Conservation (phyloP, 177 flowering plant species). For the Vitis hybrid region DNA sequence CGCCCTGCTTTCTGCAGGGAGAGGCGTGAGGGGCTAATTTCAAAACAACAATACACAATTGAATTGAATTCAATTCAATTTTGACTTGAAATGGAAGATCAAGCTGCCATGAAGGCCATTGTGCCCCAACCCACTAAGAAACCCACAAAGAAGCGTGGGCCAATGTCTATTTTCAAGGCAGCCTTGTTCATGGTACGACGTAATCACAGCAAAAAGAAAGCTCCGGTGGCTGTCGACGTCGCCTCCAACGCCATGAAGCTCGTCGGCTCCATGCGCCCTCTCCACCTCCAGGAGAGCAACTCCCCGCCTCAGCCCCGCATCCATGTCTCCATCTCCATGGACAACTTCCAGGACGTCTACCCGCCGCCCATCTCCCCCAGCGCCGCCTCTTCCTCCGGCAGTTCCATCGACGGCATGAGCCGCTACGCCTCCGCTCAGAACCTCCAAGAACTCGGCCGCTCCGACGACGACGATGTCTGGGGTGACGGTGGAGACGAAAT, state of each 20-base stretch:
- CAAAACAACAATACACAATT: no score
- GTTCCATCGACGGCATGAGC: slow-evolving; percentile 22
- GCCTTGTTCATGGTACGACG: slow-evolving; percentile 41
- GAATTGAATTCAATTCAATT: no score
- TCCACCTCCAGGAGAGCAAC: slow-evolving; percentile 29
- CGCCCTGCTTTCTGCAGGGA: slow-evolving; percentile 21
- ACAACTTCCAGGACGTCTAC: slow-evolving; percentile 17
- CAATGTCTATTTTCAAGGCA: slow-evolving; percentile 28
- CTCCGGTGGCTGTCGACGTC: slow-evolving; percentile 13
- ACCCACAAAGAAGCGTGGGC: slow-evolving; percentile 19
- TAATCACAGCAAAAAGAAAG: slow-evolving; percentile 16
- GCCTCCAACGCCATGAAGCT: slow-evolving; percentile 24
- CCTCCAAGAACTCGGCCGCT: slow-evolving; percentile 36
- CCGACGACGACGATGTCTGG: slow-evolving; percentile 19
- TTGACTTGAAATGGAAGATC: no score
- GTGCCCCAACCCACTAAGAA: neutral
- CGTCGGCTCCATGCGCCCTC: slow-evolving; percentile 51
- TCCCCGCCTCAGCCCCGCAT: slow-evolving; percentile 9
- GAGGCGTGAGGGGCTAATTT: neutral
- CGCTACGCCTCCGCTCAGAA: slow-evolving; percentile 45
- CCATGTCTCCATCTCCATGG: neutral
- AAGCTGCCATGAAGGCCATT: neutral
- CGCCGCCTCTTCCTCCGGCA: slow-evolving; percentile 2
- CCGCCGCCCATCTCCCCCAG: slow-evolving; percentile 26
- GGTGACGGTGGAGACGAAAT: slow-evolving; percentile 31